Evolutionary conservation across 768 basidiomycete species (phyloP), one percentile per base, ranked within the genome.

Genomic region (Pleurotus tuber-regium): DNA sequence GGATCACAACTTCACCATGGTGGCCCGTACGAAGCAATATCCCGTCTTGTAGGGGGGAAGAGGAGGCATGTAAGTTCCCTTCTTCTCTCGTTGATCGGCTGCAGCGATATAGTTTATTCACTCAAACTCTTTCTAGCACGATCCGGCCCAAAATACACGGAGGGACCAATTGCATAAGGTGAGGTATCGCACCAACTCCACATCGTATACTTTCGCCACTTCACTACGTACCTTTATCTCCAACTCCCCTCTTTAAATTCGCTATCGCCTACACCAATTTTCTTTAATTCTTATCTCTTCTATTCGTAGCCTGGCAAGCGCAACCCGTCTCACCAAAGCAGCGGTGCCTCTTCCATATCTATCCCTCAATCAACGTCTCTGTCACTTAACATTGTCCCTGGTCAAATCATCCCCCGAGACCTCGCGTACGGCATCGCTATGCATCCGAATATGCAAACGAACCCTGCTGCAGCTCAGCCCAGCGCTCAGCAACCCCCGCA

Each of bases 11-110:
- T 85, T 55, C 89, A 90, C 61, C 87, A 90, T 58, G 72, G 71
- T 26, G 84, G 87, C 0, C 87, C 87, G n/a, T 92, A 90, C 59
- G 86, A 91, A 61, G 86, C 77, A 2, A 74, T 79, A 48, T 31
- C 46, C 35, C 46, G 46, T 23, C 33, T 62, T 63, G 31, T 70
- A 63, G 38, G 59, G 23, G 23, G 18, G 11, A 30, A 18, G 30
- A 21, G 31, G 18, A 48, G 19, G 23, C 46, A 48, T 18, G 46
- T 48, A 31, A n/a, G 46, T 35, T 11, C n/a, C n/a, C n/a, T n/a
- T n/a, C n/a, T n/a, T 24, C 14, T 6, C 44, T 48, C 31, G 0
- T 30, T 14, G 14, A 29, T 11, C 21, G 18, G 6, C 18, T 5
- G 4, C 16, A 12, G 2, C 21, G 14, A 19, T 42, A 12, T 42